phyloP scores from a whole-genome alignment of 1,139 yeast species.

The Pneumocystis murina region DNA sequence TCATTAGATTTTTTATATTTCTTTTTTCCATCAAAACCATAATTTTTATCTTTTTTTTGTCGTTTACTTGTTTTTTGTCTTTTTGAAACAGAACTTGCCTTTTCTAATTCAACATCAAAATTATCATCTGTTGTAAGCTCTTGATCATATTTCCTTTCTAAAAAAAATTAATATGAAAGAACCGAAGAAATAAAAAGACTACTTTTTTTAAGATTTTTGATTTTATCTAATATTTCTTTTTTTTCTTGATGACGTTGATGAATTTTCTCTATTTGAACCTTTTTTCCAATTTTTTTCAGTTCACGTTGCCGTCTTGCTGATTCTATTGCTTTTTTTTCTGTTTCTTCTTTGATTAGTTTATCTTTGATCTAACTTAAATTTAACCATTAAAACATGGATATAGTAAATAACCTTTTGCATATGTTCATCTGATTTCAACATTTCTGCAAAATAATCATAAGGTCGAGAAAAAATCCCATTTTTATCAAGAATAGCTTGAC shows the following conservation, averaged over 20 bases:
- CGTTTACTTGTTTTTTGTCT: constrained; percentile 36
- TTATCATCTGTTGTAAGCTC: constrained; percentile 43
- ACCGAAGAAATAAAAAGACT: constrained; percentile 1
- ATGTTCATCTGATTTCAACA: constrained; percentile 95
- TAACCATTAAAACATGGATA: constrained; percentile 13
- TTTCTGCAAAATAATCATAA: constrained; percentile 90
- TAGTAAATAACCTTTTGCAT: constrained; percentile 50
- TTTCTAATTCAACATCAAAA: constrained; percentile 66
- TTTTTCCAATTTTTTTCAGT: constrained; percentile 93
- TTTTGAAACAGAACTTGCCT: constrained; percentile 47
- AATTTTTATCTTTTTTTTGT: constrained; percentile 53
- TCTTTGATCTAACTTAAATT: constrained; percentile 33
- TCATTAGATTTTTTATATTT: constrained; percentile 60
- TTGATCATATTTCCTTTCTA: constrained; percentile 41
- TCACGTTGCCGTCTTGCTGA: constrained; percentile 91
- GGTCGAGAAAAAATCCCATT: constrained; percentile 81
- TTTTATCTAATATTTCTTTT: constrained; percentile 78
- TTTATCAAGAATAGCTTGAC: constrained; percentile 36
- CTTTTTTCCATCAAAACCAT: constrained; percentile 63
- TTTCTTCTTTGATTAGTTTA: constrained; percentile 71
- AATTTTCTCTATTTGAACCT: constrained; percentile 84
- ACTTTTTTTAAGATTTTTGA: constrained; percentile 76
- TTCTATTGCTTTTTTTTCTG: constrained; percentile 79
- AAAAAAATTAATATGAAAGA: neutral
- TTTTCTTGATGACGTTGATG: constrained; percentile 92